These are phyloP conservation scores for Chaetomium sp. DNA, from an alignment of 2,329 filamentous ascomycete genomes.

Conservation along the genomic window DNA sequence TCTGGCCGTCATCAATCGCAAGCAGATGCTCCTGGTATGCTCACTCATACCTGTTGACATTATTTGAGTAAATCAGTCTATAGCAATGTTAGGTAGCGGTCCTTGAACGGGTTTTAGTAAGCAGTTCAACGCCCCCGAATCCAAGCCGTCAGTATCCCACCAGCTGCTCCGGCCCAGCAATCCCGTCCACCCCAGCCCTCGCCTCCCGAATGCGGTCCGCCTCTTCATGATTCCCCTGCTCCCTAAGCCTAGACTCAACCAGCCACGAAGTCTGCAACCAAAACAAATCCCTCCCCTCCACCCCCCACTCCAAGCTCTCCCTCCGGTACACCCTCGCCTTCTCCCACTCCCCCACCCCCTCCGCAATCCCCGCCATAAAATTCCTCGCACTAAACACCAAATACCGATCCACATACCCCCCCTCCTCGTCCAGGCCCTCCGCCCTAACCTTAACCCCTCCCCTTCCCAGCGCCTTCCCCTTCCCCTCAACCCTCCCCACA, in stretches of 20 bases:
- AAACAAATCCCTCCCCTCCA: slow-evolving; percentile 28
- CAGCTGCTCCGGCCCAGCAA: not conserved
- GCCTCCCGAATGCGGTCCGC: slow-evolving; percentile 21
- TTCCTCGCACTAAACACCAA: slow-evolving; percentile 32
- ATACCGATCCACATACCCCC: slow-evolving; percentile 32
- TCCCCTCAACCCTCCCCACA: slow-evolving; percentile 13
- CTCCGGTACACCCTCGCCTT: slow-evolving; percentile 22
- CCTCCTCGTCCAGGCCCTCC: slow-evolving; percentile 14
- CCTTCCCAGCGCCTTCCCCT: not conserved
- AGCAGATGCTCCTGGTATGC: no score
- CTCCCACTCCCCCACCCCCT: slow-evolving; percentile 23
- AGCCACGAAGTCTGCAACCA: slow-evolving; percentile 33
- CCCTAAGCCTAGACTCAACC: slow-evolving; percentile 29
- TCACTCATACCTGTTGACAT: no score
- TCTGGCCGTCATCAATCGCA: no score
- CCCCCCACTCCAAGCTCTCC: slow-evolving; percentile 23
- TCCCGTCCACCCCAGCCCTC: not conserved
- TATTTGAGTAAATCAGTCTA: not conserved
- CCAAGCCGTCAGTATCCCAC: not conserved
- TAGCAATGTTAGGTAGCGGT: not conserved
- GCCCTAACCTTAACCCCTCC: not conserved
- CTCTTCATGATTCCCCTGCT: slow-evolving; percentile 19
- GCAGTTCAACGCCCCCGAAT: not conserved
- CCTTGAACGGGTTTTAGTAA: no score
- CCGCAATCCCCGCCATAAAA: slow-evolving; percentile 33